Evolutionary conservation across 208 protist species (phyloP).

Genomic region (Leishmania martiniquensis): DNA sequence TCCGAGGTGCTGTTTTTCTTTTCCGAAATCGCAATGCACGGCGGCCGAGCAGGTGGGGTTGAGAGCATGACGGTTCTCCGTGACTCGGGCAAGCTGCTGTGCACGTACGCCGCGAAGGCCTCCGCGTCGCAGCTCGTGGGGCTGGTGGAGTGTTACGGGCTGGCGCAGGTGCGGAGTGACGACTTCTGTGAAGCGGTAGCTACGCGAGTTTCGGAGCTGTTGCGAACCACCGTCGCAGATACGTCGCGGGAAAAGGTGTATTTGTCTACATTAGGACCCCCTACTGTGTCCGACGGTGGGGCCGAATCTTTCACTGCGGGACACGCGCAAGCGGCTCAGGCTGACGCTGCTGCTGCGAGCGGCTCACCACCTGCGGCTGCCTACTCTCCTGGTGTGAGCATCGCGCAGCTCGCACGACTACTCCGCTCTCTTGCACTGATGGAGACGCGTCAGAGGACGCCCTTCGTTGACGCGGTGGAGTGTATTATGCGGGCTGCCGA

Average conservation of each 20-base stretch:
- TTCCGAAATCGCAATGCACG: conserved; percentile 11
- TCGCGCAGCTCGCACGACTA: conserved; percentile 48
- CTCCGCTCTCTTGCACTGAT: conserved; percentile 66
- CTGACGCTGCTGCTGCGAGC: not conserved
- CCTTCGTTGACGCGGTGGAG: conserved; percentile 69
- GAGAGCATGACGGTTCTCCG: conserved; percentile 56
- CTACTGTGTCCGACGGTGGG: not conserved
- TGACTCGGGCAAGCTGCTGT: conserved; percentile 44
- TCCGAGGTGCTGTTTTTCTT: conserved; percentile 38
- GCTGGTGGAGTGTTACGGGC: conserved; percentile 65
- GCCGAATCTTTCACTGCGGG: not conserved
- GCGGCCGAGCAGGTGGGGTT: conserved; percentile 19
- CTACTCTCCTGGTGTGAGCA: conserved; percentile 15
- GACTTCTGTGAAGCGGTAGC: conserved; percentile 65
- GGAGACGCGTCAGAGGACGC: conserved; percentile 46
- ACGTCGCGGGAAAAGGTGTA: conserved; percentile 1
- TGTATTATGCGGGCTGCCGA: conserved; percentile 32
- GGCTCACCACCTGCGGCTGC: not conserved
- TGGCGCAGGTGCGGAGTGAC: conserved; percentile 70
- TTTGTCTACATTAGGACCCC: not conserved
- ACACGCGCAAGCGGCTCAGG: too few relatives aligned
- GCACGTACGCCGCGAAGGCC: conserved; percentile 49
- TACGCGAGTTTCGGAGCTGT: conserved; percentile 40
- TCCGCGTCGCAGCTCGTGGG: conserved; percentile 65
- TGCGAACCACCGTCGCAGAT: conserved; percentile 10